Base-by-base conservation (phyloP, 2,329 filamentous ascomycete species). In the Pseudomassariella vexata region DNA sequence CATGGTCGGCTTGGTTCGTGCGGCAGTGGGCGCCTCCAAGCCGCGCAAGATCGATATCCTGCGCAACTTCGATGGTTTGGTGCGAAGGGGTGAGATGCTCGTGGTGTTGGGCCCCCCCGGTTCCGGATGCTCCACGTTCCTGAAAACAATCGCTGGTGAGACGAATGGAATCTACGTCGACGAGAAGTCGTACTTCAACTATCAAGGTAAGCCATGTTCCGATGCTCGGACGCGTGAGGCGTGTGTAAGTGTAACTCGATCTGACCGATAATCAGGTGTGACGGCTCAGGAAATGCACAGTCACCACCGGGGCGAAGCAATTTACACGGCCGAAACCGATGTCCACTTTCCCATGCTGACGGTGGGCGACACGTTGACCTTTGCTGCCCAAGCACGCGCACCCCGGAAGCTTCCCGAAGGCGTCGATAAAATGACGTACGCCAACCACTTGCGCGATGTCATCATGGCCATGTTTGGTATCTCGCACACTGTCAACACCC, bases 291-390 rank as follows among this genome's bases (percentile, higher is more conserved):
- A 85, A 50, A 88, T 90, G 82, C 75, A 83, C 60, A 75, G 73
- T 11, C 67, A 73, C 39, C 87, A 89, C 62, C 77, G 82, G 16
- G 85, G 85, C 40, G 85, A 92, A 58, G 82, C 82, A 39, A 88
- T 90, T 54, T 92, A 90, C 60, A 87, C 82, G 0, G 83, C 84
- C 37, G 85, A 90, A 55, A 79, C 84, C 21, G 86, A 92, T 53
- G 79, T 83, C 4, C 83, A 88, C 56, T 88, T 88, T 49, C 82
- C 83, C 7, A 73, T 79, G 57, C 60, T 90, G 44, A 79, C 74
- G 1, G 83, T 89, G 22, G 83, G 82, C 28, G 79, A 89, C 44
- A 90, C 85, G 2, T 67, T 89, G 26, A 79, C 75, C 33, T 89
- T 89, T 41, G 84, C 85, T 18, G 82, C 84, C 6, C 66, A 73